Percentiles rank a stretch among this genome's conserved stretches.
Evolutionary conservation across 768 basidiomycete genomes (phyloP).

Genomic region (Collybiopsis confluens): DNA sequence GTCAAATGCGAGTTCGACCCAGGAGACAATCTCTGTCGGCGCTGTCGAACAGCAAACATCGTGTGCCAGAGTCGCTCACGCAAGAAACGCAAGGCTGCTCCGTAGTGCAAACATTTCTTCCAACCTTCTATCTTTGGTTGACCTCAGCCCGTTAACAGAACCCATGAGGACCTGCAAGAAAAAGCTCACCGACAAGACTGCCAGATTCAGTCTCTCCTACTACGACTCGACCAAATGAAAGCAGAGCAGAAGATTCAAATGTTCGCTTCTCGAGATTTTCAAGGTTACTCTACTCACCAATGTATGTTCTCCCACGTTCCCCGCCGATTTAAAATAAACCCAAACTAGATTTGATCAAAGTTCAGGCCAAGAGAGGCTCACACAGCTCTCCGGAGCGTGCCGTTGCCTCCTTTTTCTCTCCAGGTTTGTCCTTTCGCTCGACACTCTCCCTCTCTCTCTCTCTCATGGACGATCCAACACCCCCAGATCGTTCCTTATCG

Average conservation of each 20-base stretch:
- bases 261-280: slow-evolving; percentile 30
- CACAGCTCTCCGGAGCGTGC: slow-evolving; percentile 31
- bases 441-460: slow-evolving; percentile 6
- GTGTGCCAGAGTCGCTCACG: slow-evolving; percentile 42
- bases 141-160: slow-evolving; percentile 28
- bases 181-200: slow-evolving; percentile 40
- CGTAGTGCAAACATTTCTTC: slow-evolving; percentile 34
- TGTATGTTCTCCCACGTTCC: background rate
- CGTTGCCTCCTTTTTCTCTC: slow-evolving; percentile 28
- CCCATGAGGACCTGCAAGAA: slow-evolving; percentile 51
- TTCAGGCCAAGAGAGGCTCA: background rate
- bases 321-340: too few relatives aligned
- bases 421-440: slow-evolving; percentile 21
- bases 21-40: slow-evolving; percentile 42
- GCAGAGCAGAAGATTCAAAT: slow-evolving; percentile 36
- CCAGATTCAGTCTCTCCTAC: slow-evolving; percentile 40
- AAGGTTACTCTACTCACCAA: background rate
- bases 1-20: slow-evolving; percentile 47
- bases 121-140: background rate
- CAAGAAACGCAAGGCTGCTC: slow-evolving; percentile 56
- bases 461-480: too few relatives aligned
- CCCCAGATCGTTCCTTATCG: background rate
- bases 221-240: slow-evolving; percentile 38
- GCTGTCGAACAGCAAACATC: slow-evolving; percentile 44
- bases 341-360: background rate